These are phyloP conservation scores for Exophiala spinifera DNA, from an alignment of 2,329 filamentous ascomycete species.

Conservation along the genomic window DNA sequence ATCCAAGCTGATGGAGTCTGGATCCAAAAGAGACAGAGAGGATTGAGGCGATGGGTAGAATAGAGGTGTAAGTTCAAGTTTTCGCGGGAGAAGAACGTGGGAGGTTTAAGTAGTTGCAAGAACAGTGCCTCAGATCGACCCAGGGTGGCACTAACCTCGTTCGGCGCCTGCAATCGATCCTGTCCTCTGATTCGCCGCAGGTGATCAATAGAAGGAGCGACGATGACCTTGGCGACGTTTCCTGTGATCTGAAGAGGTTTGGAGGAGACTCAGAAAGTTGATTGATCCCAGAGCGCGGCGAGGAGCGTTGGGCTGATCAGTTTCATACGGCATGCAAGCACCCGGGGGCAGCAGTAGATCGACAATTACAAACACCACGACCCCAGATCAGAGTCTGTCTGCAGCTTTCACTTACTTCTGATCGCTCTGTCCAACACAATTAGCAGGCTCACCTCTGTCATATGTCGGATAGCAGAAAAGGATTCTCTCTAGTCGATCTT, in stretches of 20 bases:
- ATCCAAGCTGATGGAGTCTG: conserved; percentile 26
- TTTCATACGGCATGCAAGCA: neutral
- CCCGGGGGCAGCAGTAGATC: neutral
- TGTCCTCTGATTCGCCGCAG: neutral
- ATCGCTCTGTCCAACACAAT: neutral
- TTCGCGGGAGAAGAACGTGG: conserved; percentile 7
- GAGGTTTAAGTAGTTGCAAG: conserved; percentile 3
- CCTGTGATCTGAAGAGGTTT: neutral
- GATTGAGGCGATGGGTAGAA: conserved; percentile 14
- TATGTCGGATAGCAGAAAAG: neutral
- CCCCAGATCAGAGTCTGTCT: neutral
- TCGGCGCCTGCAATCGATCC: neutral
- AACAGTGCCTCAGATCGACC: neutral
- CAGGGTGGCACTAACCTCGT: neutral
- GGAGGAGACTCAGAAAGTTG: too few species aligned
- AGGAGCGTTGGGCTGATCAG: neutral
- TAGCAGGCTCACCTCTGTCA: neutral
- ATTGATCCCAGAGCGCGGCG: neutral
- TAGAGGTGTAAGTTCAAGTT: conserved; percentile 13
- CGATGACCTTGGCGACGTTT: neutral
- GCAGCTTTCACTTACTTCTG: neutral
- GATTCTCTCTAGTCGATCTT: neutral
- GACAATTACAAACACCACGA: neutral
- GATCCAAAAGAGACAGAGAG: conserved; percentile 24
- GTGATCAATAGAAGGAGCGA: neutral